Base-by-base conservation (phyloP, 768 basidiomycete species). In the Amylocystis lapponica region DNA sequence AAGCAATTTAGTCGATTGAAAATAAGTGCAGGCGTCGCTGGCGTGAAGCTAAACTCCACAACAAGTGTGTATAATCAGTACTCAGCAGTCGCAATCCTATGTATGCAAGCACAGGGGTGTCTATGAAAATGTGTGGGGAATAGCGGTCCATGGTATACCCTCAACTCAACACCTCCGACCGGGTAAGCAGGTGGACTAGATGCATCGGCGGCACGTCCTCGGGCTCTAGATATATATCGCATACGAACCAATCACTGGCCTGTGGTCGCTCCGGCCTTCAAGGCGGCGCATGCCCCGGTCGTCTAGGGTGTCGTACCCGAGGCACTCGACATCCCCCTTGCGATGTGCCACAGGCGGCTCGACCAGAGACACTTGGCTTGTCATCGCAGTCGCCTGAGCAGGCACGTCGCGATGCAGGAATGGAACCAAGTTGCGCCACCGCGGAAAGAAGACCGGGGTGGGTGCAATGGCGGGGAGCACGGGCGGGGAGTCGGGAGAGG, bases 211-310 rank as follows among this genome's bases (percentile, higher is more conserved):
- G n/a, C n/a, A n/a, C n/a, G n/a, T n/a, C n/a, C n/a, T n/a, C n/a
- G 19, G 9, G 10, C 30, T 17, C 32, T 42, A 66, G 35, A 86
- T 51, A 63, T 83, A 87, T 39, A 86, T 68, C 31, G 76, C 77
- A 56, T 86, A 91, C 19, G 76, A 75, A 43, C 86, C 86, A 47
- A 88, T 78, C n/a, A 92, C 88, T 0, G 89, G 89, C 27, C 89
- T 66, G 57, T 93, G 89, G 60, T 93, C 89, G 50, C 83, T 86
- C 32, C 83, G 73, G 13, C 85, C 89, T 59, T 86, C 83, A 42
- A 94, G 60, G 44, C 74, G 69, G 30, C 78, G 71, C 83, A 94
- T 91, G 6, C 68, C 77, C 23, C 71, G 68, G 57, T 94, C 87
- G 48, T 85, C 79, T 16, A 92, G 69, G 12, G 83, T 86, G 49